Percentiles rank a stretch among this genome's conserved stretches.
These are phyloP conservation scores for Schizochytrium sp. DNA, from an alignment of 108 stramenopile species.

Conservation along the genomic window DNA sequence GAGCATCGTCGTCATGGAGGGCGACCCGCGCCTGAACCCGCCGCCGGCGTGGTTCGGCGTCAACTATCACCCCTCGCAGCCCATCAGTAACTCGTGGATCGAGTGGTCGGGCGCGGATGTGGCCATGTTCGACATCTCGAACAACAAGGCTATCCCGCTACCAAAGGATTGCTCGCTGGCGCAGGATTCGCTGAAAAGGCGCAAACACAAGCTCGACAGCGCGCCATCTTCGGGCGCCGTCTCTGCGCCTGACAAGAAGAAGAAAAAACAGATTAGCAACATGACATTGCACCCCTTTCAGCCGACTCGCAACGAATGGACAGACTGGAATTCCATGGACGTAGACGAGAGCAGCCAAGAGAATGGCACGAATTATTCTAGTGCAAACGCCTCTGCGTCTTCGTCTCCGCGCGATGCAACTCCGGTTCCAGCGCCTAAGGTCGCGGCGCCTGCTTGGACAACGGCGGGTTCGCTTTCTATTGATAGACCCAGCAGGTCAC, in stretches of 20 bases:
- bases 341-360: not conserved
- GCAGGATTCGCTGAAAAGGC: not conserved
- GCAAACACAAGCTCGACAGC: not conserved
- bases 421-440: not conserved
- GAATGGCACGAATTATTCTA: not conserved
- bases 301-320: conserved; percentile 15
- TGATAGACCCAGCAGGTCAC: not conserved
- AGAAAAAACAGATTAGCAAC: not conserved
- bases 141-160: not conserved
- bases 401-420: not conserved
- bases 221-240: not conserved
- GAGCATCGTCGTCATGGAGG: not conserved
- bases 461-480: not conserved
- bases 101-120: conserved; percentile 16
- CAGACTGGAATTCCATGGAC: not conserved
- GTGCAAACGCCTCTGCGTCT: not conserved
- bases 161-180: not conserved
- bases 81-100: not conserved
- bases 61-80: conserved; percentile 10
- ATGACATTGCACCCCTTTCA: conserved; percentile 12
- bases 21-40: not conserved
- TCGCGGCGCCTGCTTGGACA: not conserved
- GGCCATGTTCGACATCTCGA: not conserved
- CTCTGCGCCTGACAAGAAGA: not conserved
- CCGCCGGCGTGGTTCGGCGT: conserved; percentile 2